Evolutionary conservation across 2,329 filamentous ascomycete genomes (phyloP), one percentile per base, ranked within the genome.

Genomic region (Seiridium cupressi): DNA sequence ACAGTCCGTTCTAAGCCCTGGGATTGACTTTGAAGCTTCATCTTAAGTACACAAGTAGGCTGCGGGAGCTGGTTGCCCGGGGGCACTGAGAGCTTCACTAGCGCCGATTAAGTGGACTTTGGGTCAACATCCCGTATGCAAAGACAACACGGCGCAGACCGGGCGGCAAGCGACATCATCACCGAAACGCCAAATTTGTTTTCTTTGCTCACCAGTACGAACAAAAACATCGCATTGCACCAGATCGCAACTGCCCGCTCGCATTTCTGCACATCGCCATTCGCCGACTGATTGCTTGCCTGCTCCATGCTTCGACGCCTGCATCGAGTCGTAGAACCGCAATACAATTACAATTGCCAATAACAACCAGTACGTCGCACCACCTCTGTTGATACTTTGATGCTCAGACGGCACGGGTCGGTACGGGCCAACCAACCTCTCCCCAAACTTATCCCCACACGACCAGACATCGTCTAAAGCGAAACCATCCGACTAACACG

Each of bases 291-390:
- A 55, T 55, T 18, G 36, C 51, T 55, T 44, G 18, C 38, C 44
- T 26, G 13, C n/a, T n/a, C 46, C 51, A 55, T 55, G 51, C 51
- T 55, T 44, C 51, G 10, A 55, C 36, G 31, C 26, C n/a, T 44
- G 51, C 36, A 44, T 44, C 38, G 36, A 44, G 51, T 44, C 40
- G 38, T 38, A 55, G 51, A 55, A 44, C 44, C 18, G 18, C 51
- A 18, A 44, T 7, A 55, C 51, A 55, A 32, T 55, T 38, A 11
- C 51, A 32, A 44, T 55, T 55, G 51, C 31, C 51, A 44, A 55
- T 55, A 55, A 55, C 51, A 44, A 13, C 40, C 10, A 31, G 51
- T 55, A 55, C 38, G 51, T 55, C 51, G 51, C 51, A 44, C 40
- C 38, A 26, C 49, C 18, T 26, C 18, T 26, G 18, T 26, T 26